These are phyloP conservation scores for Glycine soja DNA, from an alignment of 306 rosid species.

Conservation along the genomic window DNA sequence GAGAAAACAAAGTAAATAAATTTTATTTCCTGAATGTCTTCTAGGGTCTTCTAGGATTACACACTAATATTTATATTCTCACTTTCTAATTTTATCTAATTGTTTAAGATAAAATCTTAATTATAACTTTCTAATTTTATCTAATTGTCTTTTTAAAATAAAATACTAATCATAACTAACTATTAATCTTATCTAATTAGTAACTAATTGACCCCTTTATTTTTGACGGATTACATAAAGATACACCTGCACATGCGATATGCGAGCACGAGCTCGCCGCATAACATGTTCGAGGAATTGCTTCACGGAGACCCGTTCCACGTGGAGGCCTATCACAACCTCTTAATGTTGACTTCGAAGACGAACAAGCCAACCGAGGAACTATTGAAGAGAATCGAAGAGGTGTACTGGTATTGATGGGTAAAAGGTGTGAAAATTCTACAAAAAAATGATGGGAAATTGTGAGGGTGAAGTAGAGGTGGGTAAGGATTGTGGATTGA, in stretches of 20 bases:
- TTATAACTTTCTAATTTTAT: too few species aligned
- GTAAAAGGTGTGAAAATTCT: constrained; percentile 38
- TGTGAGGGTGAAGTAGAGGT: constrained; percentile 42
- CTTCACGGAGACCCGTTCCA: constrained; percentile 63
- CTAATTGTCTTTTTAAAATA: too few species aligned
- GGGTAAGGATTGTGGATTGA: constrained; percentile 48
- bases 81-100: too few species aligned
- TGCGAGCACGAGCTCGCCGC: constrained; percentile 59
- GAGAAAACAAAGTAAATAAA: too few species aligned
- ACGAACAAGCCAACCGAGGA: constrained; percentile 45
- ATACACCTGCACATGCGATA: constrained; percentile 63
- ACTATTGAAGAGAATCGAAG: constrained; percentile 61
- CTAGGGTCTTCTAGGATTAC: too few species aligned
- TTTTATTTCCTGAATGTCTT: too few species aligned
- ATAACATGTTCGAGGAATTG: constrained; percentile 60
- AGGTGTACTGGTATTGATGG: constrained; percentile 20
- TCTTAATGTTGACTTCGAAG: constrained; percentile 62
- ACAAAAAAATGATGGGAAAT: constrained; percentile 48
- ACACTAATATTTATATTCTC: too few species aligned
- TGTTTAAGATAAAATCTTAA: too few species aligned
- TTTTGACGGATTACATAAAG: too few species aligned
- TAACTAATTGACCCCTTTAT: too few species aligned
- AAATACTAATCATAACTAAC: too few species aligned
- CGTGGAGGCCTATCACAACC: constrained; percentile 83
- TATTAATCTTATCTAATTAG: too few species aligned